Evolutionary conservation across 306 rosid species (phyloP).

Genomic region (Vigna angularis): DNA sequence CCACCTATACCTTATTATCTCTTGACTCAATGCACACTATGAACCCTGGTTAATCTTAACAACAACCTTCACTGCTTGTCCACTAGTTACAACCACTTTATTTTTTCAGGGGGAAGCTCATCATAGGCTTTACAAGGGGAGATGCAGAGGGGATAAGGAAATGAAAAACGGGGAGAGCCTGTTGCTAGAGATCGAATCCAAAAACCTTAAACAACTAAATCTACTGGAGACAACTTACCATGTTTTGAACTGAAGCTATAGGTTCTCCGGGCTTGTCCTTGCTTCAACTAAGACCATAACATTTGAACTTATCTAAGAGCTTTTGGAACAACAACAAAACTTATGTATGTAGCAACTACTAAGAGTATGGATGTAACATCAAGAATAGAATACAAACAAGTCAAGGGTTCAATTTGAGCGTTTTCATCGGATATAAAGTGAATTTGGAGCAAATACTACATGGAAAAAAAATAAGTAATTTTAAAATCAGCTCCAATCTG

Average conservation of each 20-base stretch:
- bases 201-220: neutral
- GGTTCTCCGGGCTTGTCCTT: neutral
- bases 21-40: neutral
- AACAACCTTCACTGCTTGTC: constrained; percentile 5
- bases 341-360: neutral
- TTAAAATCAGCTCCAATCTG: constrained; percentile 31
- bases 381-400: constrained; percentile 34
- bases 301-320: neutral
- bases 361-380: neutral
- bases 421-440: neutral
- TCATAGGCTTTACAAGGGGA: neutral
- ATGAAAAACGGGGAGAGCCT: neutral
- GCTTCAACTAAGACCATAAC: neutral
- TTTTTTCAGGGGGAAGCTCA: neutral
- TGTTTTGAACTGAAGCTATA: neutral
- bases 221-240: neutral
- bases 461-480: neutral
- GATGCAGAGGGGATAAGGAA: neutral
- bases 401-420: neutral
- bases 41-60: neutral
- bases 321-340: neutral
- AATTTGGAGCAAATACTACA: constrained; percentile 25
- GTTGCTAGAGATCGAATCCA: neutral
- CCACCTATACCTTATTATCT: constrained; percentile 2
- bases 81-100: neutral